A percentile compares a stretch with the other conserved stretches of the same genome.
These are phyloP conservation scores for Tylopilus sp. DNA, from an alignment of 768 basidiomycete genomes.

Conservation along the genomic window DNA sequence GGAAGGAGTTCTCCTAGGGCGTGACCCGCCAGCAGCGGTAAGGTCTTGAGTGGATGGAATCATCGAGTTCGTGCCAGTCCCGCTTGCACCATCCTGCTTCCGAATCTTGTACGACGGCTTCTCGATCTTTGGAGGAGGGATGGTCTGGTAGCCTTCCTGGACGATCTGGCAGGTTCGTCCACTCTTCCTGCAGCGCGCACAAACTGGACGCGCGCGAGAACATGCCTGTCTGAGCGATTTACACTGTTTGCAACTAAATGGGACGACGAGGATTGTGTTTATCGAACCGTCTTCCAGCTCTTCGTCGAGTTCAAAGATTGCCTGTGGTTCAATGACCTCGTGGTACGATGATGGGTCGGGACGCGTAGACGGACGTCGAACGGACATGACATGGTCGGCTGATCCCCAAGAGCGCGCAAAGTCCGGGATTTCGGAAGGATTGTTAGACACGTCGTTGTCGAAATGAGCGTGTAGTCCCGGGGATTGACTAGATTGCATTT, in stretches of 20 bases:
- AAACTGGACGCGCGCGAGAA: slow-evolving; percentile 25
- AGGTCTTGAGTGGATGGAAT: not conserved
- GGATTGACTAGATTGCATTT: slow-evolving; percentile 9
- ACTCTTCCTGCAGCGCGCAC: slow-evolving; percentile 20
- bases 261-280: slow-evolving; percentile 21
- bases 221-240: slow-evolving; percentile 10
- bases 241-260: slow-evolving; percentile 20
- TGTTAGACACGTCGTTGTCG: not conserved
- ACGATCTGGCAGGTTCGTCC: not conserved
- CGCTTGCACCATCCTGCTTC: not conserved
- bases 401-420: slow-evolving; percentile 22
- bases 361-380: slow-evolving; percentile 26
- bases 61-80: not conserved
- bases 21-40: not conserved
- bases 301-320: slow-evolving; percentile 29
- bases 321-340: slow-evolving; percentile 12
- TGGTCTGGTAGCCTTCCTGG: slow-evolving; percentile 16
- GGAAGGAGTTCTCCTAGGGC: not conserved
- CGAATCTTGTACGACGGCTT: not conserved
- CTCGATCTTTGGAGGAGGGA: slow-evolving; percentile 22
- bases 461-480: not conserved
- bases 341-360: slow-evolving; percentile 21
- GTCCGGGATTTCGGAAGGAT: slow-evolving; percentile 5
- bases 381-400: slow-evolving; percentile 5
- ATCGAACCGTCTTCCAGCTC: slow-evolving; percentile 2